A percentile compares a stretch with the other conserved stretches of the same genome.
Evolutionary conservation across 164 flowering plant species (phyloP).

Genomic region (Akebia trifoliata): DNA sequence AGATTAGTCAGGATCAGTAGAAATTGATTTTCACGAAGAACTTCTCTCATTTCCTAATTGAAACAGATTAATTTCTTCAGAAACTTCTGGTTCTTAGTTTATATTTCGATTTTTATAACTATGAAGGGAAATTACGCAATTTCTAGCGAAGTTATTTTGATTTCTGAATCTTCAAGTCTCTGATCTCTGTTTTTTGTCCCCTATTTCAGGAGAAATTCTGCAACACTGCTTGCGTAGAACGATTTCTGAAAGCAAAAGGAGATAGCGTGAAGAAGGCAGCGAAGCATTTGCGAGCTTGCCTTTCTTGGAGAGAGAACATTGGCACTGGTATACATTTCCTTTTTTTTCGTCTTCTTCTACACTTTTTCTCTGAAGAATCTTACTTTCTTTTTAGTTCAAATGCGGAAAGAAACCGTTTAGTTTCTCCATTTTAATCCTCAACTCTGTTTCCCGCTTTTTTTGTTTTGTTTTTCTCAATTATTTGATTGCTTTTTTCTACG

Average conservation of each 20-base stretch:
- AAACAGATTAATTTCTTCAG: not conserved
- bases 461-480: slow-evolving; percentile 22
- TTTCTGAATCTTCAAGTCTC: not conserved
- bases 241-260: slow-evolving; percentile 82
- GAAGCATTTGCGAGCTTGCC: slow-evolving; percentile 75
- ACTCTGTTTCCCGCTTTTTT: slow-evolving; percentile 12
- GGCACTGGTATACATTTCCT: slow-evolving; percentile 56
- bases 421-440: not conserved
- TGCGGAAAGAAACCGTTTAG: slow-evolving; percentile 3
- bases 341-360: slow-evolving; percentile 12
- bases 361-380: slow-evolving; percentile 12
- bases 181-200: not conserved
- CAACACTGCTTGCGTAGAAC: slow-evolving; percentile 62
- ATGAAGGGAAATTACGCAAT: no score
- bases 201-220: slow-evolving; percentile 88
- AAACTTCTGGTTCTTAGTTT: not conserved
- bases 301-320: slow-evolving; percentile 82
- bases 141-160: not conserved
- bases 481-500: slow-evolving; percentile 29
- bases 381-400: slow-evolving; percentile 13
- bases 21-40: not conserved
- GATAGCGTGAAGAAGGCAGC: slow-evolving; percentile 89
- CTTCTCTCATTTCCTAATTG: not conserved
- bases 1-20: not conserved
- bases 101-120: not conserved